Percentiles rank a stretch among this genome's conserved stretches.
Conservation (phyloP, 2,329 filamentous ascomycete genomes). For the Calonectria pseudoturangicola region DNA sequence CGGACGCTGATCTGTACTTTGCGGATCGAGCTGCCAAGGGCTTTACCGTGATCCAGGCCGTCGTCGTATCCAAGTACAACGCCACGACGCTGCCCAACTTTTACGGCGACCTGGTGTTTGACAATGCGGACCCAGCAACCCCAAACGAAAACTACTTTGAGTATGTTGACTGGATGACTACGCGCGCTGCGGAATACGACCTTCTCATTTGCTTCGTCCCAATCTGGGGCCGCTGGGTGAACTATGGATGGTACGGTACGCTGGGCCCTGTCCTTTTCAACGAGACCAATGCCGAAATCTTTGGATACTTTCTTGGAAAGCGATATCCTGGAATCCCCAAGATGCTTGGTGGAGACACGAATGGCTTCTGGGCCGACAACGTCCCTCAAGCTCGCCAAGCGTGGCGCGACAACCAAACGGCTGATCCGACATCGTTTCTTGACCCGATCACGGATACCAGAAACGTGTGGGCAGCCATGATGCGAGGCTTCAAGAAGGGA, state of each 20-base stretch:
- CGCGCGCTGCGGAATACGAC: conserved; percentile 7
- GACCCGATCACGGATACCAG: not conserved
- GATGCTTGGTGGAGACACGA: conserved; percentile 9
- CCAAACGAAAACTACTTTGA: conserved; percentile 9
- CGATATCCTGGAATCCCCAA: conserved; percentile 11
- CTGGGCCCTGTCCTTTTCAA: not conserved
- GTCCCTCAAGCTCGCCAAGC: conserved; percentile 15
- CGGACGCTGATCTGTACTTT: conserved; percentile 16
- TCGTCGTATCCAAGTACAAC: conserved; percentile 6
- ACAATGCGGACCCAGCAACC: conserved; percentile 10
- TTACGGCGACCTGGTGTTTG: conserved; percentile 10
- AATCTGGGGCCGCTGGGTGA: conserved; percentile 17
- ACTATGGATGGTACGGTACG: conserved; percentile 1
- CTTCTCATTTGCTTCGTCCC: conserved; percentile 24
- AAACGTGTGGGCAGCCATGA: conserved; percentile 13
- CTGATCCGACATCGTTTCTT: conserved; percentile 1
- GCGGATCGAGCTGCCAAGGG: conserved; percentile 8
- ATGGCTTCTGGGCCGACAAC: conserved; percentile 15
- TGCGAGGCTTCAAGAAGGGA: conserved; percentile 21
- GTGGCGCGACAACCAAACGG: conserved; percentile 7
- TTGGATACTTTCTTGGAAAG: conserved; percentile 8
- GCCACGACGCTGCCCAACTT: conserved; percentile 11
- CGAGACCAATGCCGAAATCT: conserved; percentile 19
- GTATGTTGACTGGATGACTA: conserved; percentile 19
- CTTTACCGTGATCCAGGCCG: conserved; percentile 5